These are phyloP conservation scores for Daldinia vernicosa DNA, from an alignment of 495 filamentous ascomycete species.

Conservation along the genomic window DNA sequence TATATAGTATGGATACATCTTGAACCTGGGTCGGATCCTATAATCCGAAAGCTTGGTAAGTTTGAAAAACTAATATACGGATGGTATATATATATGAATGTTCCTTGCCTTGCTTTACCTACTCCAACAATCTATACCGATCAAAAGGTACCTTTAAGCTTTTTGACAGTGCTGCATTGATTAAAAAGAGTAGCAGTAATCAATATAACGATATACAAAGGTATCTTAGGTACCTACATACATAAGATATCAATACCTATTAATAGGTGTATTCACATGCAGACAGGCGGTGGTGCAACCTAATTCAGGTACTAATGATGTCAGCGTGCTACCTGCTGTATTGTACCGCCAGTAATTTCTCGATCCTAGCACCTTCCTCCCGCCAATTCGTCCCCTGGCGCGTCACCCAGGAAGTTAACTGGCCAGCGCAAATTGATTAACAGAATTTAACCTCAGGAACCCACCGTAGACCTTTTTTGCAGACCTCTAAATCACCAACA, in stretches of 20 bases:
- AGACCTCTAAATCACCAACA: neutral
- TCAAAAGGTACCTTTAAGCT: too few relatives aligned
- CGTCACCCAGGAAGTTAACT: neutral
- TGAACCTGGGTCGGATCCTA: too few relatives aligned
- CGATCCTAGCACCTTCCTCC: neutral
- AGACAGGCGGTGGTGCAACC: neutral
- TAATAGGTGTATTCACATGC: neutral
- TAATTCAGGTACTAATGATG: constrained; percentile 2
- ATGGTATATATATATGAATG: too few relatives aligned
- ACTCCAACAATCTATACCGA: too few relatives aligned
- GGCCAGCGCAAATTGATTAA: neutral
- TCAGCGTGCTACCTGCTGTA: neutral
- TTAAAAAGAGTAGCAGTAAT: too few relatives aligned
- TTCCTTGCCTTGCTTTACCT: too few relatives aligned
- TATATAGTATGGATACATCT: neutral
- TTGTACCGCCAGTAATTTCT: neutral
- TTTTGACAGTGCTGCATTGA: too few relatives aligned
- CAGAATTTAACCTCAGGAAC: too few relatives aligned
- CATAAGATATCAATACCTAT: too few relatives aligned
- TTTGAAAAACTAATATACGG: neutral
- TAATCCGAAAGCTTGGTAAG: neutral
- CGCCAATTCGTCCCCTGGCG: neutral
- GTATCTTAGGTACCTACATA: too few relatives aligned
- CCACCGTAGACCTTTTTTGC: neutral
- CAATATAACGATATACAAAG: too few relatives aligned